Base-by-base conservation (phyloP, 495 filamentous ascomycete species). In the Filosporella fistucella region DNA sequence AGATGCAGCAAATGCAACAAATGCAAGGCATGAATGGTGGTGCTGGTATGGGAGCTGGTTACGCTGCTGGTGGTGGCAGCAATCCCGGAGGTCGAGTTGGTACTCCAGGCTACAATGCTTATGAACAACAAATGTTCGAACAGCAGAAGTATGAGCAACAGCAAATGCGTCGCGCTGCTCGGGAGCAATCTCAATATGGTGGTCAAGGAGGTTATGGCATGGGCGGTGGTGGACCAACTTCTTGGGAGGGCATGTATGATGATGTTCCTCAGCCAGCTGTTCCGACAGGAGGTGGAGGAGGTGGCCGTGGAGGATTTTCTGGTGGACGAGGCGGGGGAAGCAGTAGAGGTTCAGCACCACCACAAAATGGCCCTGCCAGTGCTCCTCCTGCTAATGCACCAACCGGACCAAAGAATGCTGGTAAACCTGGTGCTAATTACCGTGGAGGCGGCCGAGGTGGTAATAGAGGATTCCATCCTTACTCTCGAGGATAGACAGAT, bases 201-300 rank as follows among this genome's bases (percentile, higher is more conserved):
- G 37, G 39, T n/a, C 39, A 44, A 30, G 47, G 55, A 38, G 48
- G 35, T 20, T 60, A 55, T n/a, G 60, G 61, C 42, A 59, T 56
- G 48, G 63, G 42, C 55, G 63, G 60, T 29, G 61, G 63, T 37
- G 58, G 58, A 34, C 58, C 61, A 20, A 91, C 87, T 18, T 89
- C 84, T 18, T 97, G 93, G 91, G 93, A 98, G 65, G 93, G 93
- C 45, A 98, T 98, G 93, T 98, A 98, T 64, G 93, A 98, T 62
- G 93, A 96, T 62, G 89, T 95, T 1, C 94, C 94, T 18, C 89
- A 91, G 58, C 90, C 90, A 8, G 81, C 84, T 47, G 77, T 83
- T 46, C 71, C 71, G 41, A 77, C 39, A 42, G 64, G 72, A 21
- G 62, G 62, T 17, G 67, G 74, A 22, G 69, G 71, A 41, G 72